These are phyloP conservation scores for Litchi chinensis DNA, from an alignment of 345 rosid species.

Conservation along the genomic window DNA sequence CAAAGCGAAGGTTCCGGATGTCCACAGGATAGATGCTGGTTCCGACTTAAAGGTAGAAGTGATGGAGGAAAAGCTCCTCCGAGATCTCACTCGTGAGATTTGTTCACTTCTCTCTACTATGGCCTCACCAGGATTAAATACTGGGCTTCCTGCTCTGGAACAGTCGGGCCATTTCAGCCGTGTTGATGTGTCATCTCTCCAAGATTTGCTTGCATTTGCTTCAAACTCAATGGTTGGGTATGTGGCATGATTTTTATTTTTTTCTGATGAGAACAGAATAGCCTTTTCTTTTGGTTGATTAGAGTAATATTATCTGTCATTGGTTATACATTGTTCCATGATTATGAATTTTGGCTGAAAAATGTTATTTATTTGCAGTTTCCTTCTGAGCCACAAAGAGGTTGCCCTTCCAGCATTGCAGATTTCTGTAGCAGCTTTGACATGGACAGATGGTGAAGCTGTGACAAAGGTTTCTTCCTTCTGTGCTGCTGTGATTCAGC, in stretches of 20 bases:
- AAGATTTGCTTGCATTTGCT: conserved; percentile 65
- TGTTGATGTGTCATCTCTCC: conserved; percentile 30
- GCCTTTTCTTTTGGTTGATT: conserved; percentile 11
- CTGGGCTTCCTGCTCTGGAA: conserved; percentile 76
- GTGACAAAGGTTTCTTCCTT: conserved; percentile 73
- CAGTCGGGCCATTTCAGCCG: conserved; percentile 39
- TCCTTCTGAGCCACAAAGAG: conserved; percentile 67
- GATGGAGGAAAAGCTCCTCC: conserved; percentile 89
- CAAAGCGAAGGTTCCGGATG: conserved; percentile 82
- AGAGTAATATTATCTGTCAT: background rate
- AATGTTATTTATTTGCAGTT: conserved; percentile 46
- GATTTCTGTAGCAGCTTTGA: conserved; percentile 74
- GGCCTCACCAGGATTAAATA: conserved; percentile 72
- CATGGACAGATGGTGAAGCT: conserved; percentile 91
- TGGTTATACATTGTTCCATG: conserved; percentile 2
- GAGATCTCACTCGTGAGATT: conserved; percentile 88
- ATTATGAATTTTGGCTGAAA: conserved; percentile 12
- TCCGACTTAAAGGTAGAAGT: conserved; percentile 92
- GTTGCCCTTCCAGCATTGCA: conserved; percentile 71
- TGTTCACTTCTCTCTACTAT: conserved; percentile 65
- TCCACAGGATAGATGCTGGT: conserved; percentile 51
- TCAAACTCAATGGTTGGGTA: conserved; percentile 84
- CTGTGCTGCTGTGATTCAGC: conserved; percentile 59
- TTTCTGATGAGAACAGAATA: conserved; percentile 4
- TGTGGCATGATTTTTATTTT: conserved; percentile 20